Evolutionary conservation across 352 stramenopile genomes (phyloP).

Genomic region (Plasmopara halstedii): DNA sequence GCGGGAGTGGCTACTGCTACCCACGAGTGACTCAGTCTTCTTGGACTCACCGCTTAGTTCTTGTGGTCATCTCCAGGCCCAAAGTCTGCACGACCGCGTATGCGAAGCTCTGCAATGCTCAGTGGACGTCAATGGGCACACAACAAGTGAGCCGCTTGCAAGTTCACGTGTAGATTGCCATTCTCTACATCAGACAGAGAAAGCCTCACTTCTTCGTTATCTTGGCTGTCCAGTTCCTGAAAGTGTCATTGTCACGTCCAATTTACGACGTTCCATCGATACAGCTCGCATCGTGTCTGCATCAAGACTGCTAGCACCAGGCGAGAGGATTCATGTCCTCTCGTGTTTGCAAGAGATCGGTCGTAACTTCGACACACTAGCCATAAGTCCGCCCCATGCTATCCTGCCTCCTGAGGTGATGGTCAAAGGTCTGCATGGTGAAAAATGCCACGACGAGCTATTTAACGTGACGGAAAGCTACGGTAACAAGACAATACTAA

Average conservation of each 20-base stretch:
- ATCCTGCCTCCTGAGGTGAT: slow-evolving; percentile 27
- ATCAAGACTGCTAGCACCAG: slow-evolving; percentile 34
- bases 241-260: slow-evolving; percentile 66
- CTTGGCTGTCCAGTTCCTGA: slow-evolving; percentile 34
- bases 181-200: slow-evolving; percentile 10
- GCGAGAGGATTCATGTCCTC: slow-evolving; percentile 72
- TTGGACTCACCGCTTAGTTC: slow-evolving; percentile 78
- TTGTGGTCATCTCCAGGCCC: slow-evolving; percentile 47
- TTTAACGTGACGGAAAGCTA: slow-evolving; percentile 71
- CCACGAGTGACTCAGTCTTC: slow-evolving; percentile 68
- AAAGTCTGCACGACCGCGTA: slow-evolving; percentile 43
- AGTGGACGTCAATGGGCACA: neutral
- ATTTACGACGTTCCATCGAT: slow-evolving; percentile 68
- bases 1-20: slow-evolving; percentile 61
- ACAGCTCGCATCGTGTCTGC: slow-evolving; percentile 73
- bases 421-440: slow-evolving; percentile 14
- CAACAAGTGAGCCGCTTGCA: neutral
- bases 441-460: slow-evolving; percentile 54
- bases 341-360: slow-evolving; percentile 81
- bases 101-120: slow-evolving; percentile 14
- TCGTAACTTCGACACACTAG: slow-evolving; percentile 78
- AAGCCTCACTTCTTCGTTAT: slow-evolving; percentile 35
- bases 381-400: slow-evolving; percentile 49
- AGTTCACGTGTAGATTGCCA: neutral
- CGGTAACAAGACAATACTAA: slow-evolving; percentile 73